A percentile compares a stretch with the other conserved stretches of the same genome.
These are phyloP conservation scores for Trypanosoma lewisi DNA, from an alignment of 208 protist genomes.

Conservation along the genomic window DNA sequence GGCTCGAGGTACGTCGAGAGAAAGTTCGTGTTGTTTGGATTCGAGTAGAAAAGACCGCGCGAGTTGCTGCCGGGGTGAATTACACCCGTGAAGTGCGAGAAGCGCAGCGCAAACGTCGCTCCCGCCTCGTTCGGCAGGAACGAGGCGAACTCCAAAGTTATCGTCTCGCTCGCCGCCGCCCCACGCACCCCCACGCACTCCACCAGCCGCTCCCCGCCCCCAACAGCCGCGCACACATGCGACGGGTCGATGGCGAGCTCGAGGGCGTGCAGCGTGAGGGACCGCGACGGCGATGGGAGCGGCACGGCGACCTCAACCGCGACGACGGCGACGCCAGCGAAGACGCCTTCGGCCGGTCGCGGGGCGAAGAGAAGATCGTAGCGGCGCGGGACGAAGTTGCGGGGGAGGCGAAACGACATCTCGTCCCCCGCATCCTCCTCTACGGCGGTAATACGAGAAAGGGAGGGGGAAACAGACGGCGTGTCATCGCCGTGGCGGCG, in stretches of 20 bases:
- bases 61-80: slow-evolving; percentile 26
- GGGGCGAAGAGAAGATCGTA: slow-evolving; percentile 53
- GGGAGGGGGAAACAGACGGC: not conserved
- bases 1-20: slow-evolving; percentile 73
- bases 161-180: slow-evolving; percentile 33
- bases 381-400: slow-evolving; percentile 30
- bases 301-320: slow-evolving; percentile 27
- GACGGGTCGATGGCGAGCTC: slow-evolving; percentile 22
- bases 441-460: too few relatives aligned
- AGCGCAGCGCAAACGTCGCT: slow-evolving; percentile 31
- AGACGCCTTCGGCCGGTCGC: slow-evolving; percentile 14
- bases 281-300: slow-evolving; percentile 13
- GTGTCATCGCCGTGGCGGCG: not conserved
- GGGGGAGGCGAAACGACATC: slow-evolving; percentile 25
- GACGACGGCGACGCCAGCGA: slow-evolving; percentile 31
- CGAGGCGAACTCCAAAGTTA: slow-evolving; percentile 32
- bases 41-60: slow-evolving; percentile 42
- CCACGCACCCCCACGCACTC: slow-evolving; percentile 8
- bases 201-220: slow-evolving; percentile 1
- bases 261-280: slow-evolving; percentile 43
- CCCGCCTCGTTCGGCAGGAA: slow-evolving; percentile 33
- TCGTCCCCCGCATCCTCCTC: not conserved
- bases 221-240: slow-evolving; percentile 14
- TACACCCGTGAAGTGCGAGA: slow-evolving; percentile 37
- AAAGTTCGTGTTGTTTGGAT: slow-evolving; percentile 27